A percentile compares a stretch with the other conserved stretches of the same genome.
phyloP scores from a whole-genome alignment of 1,284 basidiomycete species.

The Ganoderma multipileum region DNA sequence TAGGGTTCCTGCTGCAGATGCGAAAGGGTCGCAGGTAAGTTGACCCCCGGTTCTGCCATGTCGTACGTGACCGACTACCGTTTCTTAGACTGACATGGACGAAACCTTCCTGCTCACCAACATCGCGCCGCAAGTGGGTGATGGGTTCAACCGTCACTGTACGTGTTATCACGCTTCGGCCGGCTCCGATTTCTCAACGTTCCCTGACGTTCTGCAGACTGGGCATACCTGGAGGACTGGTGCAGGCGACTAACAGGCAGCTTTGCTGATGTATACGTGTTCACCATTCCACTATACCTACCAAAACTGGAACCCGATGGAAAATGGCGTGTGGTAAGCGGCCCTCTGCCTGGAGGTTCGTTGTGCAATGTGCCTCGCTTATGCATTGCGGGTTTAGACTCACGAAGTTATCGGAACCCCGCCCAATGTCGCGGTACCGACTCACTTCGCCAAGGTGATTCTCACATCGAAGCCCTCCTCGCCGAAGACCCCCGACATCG shows the following conservation, averaged over 20 bases:
- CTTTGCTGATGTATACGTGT: conserved; percentile 96
- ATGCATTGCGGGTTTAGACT: conserved; percentile 52
- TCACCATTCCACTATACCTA: conserved; percentile 97
- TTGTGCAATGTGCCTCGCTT: conserved; percentile 1
- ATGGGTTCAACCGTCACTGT: conserved; percentile 98
- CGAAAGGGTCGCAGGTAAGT: conserved; percentile 81
- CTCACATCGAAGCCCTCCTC: conserved; percentile 81
- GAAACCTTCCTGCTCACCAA: conserved; percentile 97
- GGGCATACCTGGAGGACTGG: conserved; percentile 98
- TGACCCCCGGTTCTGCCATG: neutral
- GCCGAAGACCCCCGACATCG: conserved; percentile 70
- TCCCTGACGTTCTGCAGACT: conserved; percentile 60
- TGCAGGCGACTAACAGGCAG: conserved; percentile 86
- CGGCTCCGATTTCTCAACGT: neutral
- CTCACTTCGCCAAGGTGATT: conserved; percentile 98
- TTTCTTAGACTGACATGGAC: conserved; percentile 85
- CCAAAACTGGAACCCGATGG: conserved; percentile 87
- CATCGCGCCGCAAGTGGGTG: conserved; percentile 98
- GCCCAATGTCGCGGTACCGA: conserved; percentile 91
- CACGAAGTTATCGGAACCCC: conserved; percentile 96
- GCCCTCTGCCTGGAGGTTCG: neutral
- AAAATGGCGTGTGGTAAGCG: conserved; percentile 91
- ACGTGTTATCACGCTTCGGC: conserved; percentile 34
- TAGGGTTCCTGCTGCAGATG: conserved; percentile 98
- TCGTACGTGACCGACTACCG: neutral